Percentiles rank a stretch among this genome's conserved stretches.
These are phyloP conservation scores for Durusdinium trenchii DNA, from an alignment of 73 alveolate species.

Conservation along the genomic window DNA sequence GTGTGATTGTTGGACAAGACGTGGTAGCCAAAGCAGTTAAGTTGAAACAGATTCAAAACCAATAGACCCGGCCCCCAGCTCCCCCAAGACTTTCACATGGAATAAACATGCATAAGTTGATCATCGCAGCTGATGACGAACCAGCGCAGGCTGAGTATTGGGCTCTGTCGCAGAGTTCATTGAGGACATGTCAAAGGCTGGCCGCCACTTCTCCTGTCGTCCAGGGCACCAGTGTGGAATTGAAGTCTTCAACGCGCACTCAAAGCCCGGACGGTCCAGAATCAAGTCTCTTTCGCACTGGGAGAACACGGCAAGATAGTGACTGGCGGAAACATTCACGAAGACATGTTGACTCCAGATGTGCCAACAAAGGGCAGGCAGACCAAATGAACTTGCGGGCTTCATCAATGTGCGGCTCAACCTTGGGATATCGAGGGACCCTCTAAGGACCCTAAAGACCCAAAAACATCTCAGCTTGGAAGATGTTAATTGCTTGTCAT, in stretches of 20 bases:
- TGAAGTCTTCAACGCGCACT: background rate
- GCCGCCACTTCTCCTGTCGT: constrained; percentile 61
- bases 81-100: too few species aligned
- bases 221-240: background rate
- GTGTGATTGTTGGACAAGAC: too few species aligned
- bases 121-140: too few species aligned
- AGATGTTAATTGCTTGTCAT: too few species aligned
- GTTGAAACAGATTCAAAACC: too few species aligned
- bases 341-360: background rate
- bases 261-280: constrained; percentile 12
- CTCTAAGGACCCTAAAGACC: too few species aligned
- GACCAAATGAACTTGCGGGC: constrained; percentile 56
- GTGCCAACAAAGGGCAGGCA: background rate
- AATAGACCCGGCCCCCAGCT: too few species aligned
- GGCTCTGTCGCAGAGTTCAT: constrained; percentile 44
- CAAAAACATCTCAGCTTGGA: too few species aligned
- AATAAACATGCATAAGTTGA: too few species aligned
- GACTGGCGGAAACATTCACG: constrained; percentile 31
- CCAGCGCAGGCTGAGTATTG: background rate
- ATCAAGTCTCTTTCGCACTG: constrained; percentile 42
- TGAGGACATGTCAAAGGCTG: constrained; percentile 42
- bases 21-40: too few species aligned
- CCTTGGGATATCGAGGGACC: too few species aligned
- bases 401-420: constrained; percentile 73
- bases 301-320: constrained; percentile 63